Conservation (phyloP, 2,329 filamentous ascomycete genomes). For the Tympanopsis confertula region DNA sequence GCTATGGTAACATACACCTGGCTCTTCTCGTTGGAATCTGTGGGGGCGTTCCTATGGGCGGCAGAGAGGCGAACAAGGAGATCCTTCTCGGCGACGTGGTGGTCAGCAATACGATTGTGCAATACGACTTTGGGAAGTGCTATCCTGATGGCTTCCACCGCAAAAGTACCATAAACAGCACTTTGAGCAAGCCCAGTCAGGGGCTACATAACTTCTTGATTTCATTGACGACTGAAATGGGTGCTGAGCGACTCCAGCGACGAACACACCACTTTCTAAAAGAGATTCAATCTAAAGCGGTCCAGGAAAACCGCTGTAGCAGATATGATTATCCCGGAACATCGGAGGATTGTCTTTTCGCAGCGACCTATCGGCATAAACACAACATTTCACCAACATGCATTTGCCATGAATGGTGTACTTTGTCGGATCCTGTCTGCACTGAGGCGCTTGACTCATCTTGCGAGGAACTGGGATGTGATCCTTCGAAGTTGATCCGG, state of each 20-base stretch:
- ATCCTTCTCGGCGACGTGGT: slow-evolving; percentile 4
- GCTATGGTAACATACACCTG: slow-evolving; percentile 8
- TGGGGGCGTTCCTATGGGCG: slow-evolving; percentile 11
- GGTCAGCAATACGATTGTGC: slow-evolving; percentile 4
- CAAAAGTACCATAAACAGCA: not conserved
- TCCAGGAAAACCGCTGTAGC: not conserved
- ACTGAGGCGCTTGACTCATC: not conserved
- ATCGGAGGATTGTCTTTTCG: slow-evolving; percentile 3
- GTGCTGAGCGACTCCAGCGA: not conserved
- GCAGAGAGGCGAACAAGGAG: not conserved
- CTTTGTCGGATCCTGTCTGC: not conserved
- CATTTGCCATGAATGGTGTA: not conserved
- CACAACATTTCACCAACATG: not conserved
- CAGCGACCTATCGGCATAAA: slow-evolving; percentile 3
- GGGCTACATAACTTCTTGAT: not conserved
- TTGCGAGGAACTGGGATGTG: not conserved
- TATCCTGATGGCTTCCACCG: slow-evolving; percentile 4
- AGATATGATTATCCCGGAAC: slow-evolving; percentile 2
- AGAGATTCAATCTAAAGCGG: not conserved
- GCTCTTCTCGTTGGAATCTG: slow-evolving; percentile 10
- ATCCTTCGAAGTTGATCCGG: too few species aligned
- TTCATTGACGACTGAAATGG: too few species aligned
- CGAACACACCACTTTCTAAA: too few species aligned
- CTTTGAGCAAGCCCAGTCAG: not conserved
- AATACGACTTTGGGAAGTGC: slow-evolving; percentile 5